These are phyloP conservation scores for Phaeosphaeria sp. DNA, from an alignment of 2,329 filamentous ascomycete genomes.

Conservation along the genomic window DNA sequence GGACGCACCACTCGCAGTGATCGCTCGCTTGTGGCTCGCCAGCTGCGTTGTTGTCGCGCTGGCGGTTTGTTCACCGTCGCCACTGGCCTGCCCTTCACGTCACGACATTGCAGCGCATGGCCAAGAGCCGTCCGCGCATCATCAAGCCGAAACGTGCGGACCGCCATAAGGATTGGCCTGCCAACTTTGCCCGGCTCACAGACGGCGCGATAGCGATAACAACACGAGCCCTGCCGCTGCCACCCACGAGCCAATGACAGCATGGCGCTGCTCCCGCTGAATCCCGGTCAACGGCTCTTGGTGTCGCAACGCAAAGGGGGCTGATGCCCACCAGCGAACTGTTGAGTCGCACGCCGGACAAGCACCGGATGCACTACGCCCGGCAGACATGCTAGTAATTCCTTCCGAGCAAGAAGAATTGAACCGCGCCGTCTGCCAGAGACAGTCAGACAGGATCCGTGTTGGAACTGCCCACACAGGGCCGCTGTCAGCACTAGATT, in stretches of 20 bases:
- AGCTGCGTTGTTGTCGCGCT: not conserved
- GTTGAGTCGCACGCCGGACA: constrained; percentile 29
- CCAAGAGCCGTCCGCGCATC: constrained; percentile 24
- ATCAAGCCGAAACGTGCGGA: constrained; percentile 37
- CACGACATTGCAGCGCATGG: constrained; percentile 26
- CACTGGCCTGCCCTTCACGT: constrained; percentile 18
- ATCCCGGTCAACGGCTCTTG: constrained; percentile 32
- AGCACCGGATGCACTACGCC: constrained; percentile 13
- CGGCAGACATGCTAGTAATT: not conserved
- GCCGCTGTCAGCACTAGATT: constrained; percentile 10
- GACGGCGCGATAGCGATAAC: constrained; percentile 35
- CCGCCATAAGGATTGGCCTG: constrained; percentile 26
- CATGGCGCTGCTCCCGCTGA: constrained; percentile 29
- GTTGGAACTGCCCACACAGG: not conserved
- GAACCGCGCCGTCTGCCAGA: not conserved
- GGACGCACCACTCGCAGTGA: not conserved
- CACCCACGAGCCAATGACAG: constrained; percentile 27
- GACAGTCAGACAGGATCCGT: not conserved
- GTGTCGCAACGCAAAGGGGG: constrained; percentile 34
- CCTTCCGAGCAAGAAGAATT: no score
- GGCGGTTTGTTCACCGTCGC: not conserved
- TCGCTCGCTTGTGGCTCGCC: not conserved
- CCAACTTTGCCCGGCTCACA: constrained; percentile 21
- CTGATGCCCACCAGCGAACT: constrained; percentile 25
- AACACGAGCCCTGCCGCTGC: constrained; percentile 9